These are phyloP conservation scores for Cercis canadensis DNA, from an alignment of 306 rosid genomes.

Conservation along the genomic window DNA sequence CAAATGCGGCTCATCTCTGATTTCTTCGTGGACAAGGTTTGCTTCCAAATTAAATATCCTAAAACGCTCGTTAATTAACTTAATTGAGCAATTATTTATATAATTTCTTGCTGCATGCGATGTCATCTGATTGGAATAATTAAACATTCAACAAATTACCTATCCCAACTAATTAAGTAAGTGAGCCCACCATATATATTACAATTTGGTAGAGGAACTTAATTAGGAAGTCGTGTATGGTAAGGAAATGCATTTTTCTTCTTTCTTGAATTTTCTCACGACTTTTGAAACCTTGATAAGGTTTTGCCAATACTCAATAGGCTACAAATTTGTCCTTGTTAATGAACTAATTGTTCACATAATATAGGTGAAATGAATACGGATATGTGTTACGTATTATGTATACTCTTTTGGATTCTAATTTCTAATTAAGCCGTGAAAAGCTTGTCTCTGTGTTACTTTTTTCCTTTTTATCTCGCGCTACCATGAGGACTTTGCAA, in stretches of 20 bases:
- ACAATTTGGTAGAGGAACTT: not conserved
- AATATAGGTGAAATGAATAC: no score
- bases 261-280: not conserved
- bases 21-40: conserved; percentile 24
- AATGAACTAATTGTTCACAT: not conserved
- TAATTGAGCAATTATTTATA: not conserved
- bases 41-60: not conserved
- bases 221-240: not conserved
- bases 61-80: no score
- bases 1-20: not conserved
- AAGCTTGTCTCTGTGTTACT: not conserved
- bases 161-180: not conserved
- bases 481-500: not conserved
- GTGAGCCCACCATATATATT: not conserved
- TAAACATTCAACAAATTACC: conserved; percentile 14
- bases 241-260: not conserved
- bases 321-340: not conserved
- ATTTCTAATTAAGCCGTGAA: no score
- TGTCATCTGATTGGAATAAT: not conserved
- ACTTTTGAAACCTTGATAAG: not conserved
- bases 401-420: no score
- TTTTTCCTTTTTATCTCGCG: not conserved
- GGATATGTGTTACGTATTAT: no score
- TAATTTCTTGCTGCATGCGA: not conserved
- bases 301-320: conserved; percentile 8